Percentiles rank a stretch among this genome's conserved stretches.
These are phyloP conservation scores for Trametes cingulata DNA, from an alignment of 768 basidiomycete genomes.

Conservation along the genomic window DNA sequence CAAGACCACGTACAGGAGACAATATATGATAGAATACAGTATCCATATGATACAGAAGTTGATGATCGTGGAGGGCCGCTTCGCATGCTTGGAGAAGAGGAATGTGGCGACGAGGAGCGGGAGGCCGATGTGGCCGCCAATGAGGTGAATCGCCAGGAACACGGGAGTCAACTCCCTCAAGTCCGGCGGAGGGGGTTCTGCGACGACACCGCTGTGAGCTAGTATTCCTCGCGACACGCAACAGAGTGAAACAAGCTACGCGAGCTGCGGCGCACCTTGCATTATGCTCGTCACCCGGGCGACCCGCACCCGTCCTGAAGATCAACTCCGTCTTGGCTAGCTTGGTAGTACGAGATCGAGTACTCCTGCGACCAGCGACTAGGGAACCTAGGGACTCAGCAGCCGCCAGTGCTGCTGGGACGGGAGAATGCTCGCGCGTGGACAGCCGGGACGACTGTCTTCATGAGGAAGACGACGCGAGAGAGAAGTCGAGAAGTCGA, in stretches of 20 bases:
- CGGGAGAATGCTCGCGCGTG: neutral
- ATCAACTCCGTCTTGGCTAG: constrained; percentile 17
- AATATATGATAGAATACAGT: constrained; percentile 53
- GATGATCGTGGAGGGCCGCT: constrained; percentile 52
- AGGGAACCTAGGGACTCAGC: constrained; percentile 9
- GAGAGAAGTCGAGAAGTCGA: constrained; percentile 4
- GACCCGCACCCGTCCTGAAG: constrained; percentile 15
- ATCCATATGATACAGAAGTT: constrained; percentile 62
- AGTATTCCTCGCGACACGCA: neutral
- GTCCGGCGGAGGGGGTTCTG: constrained; percentile 13
- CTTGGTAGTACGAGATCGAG: neutral
- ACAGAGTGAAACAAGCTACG: constrained; percentile 2
- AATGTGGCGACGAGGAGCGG: constrained; percentile 50
- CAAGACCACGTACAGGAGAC: constrained; percentile 47
- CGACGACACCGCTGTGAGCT: constrained; percentile 2
- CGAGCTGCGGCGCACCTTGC: constrained; percentile 16
- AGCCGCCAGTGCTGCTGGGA: constrained; percentile 17
- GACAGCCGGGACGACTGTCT: neutral
- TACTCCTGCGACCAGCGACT: neutral
- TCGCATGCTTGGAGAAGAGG: constrained; percentile 42
- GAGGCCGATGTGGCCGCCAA: constrained; percentile 54
- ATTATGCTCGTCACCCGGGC: constrained; percentile 11
- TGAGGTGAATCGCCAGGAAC: constrained; percentile 49
- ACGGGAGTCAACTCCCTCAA: constrained; percentile 34
- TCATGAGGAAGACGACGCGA: constrained; percentile 6